These are phyloP conservation scores for Wickerhamiella pararugosa DNA, from an alignment of 1,139 yeast genomes.

Conservation along the genomic window DNA sequence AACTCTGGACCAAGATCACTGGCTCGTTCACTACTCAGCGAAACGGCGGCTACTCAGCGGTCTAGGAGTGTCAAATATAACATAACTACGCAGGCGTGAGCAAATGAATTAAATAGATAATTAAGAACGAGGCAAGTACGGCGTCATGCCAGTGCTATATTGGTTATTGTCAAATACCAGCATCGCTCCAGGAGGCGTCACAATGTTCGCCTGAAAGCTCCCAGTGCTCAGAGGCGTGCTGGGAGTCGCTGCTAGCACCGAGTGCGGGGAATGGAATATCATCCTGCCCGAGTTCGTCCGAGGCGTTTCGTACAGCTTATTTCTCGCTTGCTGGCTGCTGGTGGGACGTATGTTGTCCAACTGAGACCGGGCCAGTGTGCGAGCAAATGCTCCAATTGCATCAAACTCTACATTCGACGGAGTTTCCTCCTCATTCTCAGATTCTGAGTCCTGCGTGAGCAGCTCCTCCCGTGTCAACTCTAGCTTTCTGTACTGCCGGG, in stretches of 20 bases:
- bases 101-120: neutral
- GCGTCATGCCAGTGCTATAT: slow-evolving; percentile 22
- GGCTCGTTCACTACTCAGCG: slow-evolving; percentile 75
- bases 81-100: too few species aligned
- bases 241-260: slow-evolving; percentile 1
- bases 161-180: slow-evolving; percentile 15
- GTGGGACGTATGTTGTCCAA: slow-evolving; percentile 9
- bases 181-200: slow-evolving; percentile 22
- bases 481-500: neutral
- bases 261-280: neutral
- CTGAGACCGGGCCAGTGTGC: slow-evolving; percentile 18
- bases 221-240: slow-evolving; percentile 3
- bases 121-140: slow-evolving; percentile 16
- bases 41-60: slow-evolving; percentile 79
- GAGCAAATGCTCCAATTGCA: slow-evolving; percentile 22
- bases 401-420: slow-evolving; percentile 11
- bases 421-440: slow-evolving; percentile 11
- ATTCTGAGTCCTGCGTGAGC: slow-evolving; percentile 13
- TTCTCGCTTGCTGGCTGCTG: neutral
- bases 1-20: slow-evolving; percentile 51
- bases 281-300: neutral
- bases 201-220: slow-evolving; percentile 6
- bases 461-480: neutral
- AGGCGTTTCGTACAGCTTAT: neutral
- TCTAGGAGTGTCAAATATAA: slow-evolving; percentile 25